Percentiles rank a stretch among this genome's conserved stretches.
Evolutionary conservation across 768 basidiomycete species (phyloP).

Genomic region (Austroboletus festivus): DNA sequence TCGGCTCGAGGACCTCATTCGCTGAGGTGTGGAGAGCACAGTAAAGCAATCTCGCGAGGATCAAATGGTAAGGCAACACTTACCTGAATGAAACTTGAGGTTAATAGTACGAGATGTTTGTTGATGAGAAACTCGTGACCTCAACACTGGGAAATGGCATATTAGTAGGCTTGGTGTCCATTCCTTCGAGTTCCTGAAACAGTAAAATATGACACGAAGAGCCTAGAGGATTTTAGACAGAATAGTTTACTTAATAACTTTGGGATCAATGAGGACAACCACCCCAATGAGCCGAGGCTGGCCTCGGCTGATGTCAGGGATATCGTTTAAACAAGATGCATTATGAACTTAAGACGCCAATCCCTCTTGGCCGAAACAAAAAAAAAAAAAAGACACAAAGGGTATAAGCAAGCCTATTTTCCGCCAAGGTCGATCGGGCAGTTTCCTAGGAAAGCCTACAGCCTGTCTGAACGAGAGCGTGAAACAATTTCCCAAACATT

Average conservation of each 20-base stretch:
- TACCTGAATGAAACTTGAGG: not conserved
- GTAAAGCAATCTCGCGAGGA: not conserved
- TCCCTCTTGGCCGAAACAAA: no score
- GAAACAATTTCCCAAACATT: not conserved
- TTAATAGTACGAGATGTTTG: not conserved
- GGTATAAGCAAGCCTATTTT: not conserved
- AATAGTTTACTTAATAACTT: not conserved
- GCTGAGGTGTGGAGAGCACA: not conserved
- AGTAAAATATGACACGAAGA: not conserved
- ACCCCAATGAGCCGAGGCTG: not conserved
- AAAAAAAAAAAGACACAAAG: not conserved
- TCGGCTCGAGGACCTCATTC: not conserved
- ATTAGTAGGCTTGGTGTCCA: not conserved
- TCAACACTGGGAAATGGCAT: not conserved
- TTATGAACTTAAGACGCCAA: no score
- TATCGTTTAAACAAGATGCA: no score
- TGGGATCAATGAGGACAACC: not conserved
- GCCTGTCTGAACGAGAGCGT: slow-evolving; percentile 1
- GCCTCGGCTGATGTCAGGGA: not conserved
- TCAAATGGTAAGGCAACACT: not conserved
- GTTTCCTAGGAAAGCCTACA: not conserved
- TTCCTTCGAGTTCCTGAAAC: not conserved
- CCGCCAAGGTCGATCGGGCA: not conserved
- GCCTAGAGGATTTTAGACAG: not conserved
- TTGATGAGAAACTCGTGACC: not conserved